These are phyloP conservation scores for Pleurotus djamor DNA, from an alignment of 768 basidiomycete species.

Conservation along the genomic window DNA sequence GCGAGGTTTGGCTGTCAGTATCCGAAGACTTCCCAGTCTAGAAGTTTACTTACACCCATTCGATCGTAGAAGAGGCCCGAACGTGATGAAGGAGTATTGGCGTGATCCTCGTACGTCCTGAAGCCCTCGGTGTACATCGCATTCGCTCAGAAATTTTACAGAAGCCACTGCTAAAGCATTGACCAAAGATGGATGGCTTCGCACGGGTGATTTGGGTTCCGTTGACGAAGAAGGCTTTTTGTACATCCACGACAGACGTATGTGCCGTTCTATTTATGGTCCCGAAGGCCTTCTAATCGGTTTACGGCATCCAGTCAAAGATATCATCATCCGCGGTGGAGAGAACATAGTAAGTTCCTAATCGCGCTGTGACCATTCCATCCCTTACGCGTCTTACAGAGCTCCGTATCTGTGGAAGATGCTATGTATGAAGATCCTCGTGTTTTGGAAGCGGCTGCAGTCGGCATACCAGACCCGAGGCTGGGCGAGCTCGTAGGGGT, in stretches of 20 bases:
- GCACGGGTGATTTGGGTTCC: constrained; percentile 41
- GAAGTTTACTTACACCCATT: not conserved
- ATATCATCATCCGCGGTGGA: constrained; percentile 53
- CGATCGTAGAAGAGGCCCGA: constrained; percentile 33
- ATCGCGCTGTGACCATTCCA: not conserved
- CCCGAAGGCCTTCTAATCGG: not conserved
- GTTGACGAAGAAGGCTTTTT: constrained; percentile 49
- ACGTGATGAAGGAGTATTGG: constrained; percentile 55
- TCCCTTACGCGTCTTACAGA: constrained; percentile 24
- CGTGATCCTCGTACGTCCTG: constrained; percentile 34
- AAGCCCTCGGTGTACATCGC: not conserved
- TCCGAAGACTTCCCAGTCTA: not conserved
- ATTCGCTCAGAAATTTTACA: not conserved
- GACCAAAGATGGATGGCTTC: constrained; percentile 47
- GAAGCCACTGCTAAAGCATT: constrained; percentile 26
- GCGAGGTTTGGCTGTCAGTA: constrained; percentile 38
- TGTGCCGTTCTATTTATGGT: constrained; percentile 6
- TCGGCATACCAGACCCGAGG: constrained; percentile 56
- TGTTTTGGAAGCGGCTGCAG: constrained; percentile 54
- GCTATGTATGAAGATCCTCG: constrained; percentile 55
- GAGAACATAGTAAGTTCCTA: constrained; percentile 46
- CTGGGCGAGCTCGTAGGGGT: constrained; percentile 60
- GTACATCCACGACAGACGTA: constrained; percentile 42
- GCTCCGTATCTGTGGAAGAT: constrained; percentile 61
- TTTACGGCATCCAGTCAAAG: constrained; percentile 33